A percentile compares a stretch with the other conserved stretches of the same genome.
These are phyloP conservation scores for Cryphonectria japonica DNA, from an alignment of 2,329 filamentous ascomycete species.

Conservation along the genomic window DNA sequence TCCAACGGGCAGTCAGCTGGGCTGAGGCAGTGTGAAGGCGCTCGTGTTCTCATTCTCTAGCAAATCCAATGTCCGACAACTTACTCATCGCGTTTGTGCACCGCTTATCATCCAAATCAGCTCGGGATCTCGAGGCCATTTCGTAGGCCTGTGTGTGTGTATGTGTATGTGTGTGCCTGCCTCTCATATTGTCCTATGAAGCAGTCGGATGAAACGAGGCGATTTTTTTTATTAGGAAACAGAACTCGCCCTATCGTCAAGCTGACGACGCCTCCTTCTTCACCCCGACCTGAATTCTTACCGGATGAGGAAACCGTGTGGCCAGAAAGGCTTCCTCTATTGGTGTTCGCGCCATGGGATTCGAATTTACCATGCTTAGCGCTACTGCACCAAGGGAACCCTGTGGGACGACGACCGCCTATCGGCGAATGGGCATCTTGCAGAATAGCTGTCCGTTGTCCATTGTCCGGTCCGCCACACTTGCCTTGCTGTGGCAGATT, in stretches of 20 bases:
- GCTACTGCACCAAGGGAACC: conserved; percentile 15
- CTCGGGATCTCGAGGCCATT: not conserved
- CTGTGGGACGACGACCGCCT: conserved; percentile 5
- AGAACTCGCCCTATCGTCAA: conserved; percentile 11
- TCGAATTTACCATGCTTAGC: conserved; percentile 2
- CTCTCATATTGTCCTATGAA: too few relatives aligned
- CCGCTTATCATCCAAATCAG: not conserved
- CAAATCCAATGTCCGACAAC: not conserved
- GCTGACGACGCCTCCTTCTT: conserved; percentile 2
- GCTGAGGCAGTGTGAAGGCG: conserved; percentile 1
- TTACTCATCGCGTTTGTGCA: not conserved
- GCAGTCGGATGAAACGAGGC: not conserved
- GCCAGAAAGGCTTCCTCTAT: conserved; percentile 17
- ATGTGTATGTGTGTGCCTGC: too few relatives aligned
- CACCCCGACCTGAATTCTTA: conserved; percentile 12
- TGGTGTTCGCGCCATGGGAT: conserved; percentile 15
- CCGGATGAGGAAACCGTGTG: conserved; percentile 19
- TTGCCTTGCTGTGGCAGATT: not conserved
- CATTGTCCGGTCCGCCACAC: not conserved
- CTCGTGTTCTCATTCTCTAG: not conserved
- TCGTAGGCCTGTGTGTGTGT: not conserved
- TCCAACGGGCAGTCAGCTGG: not conserved
- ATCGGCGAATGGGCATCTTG: conserved; percentile 1
- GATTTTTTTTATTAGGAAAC: conserved; percentile 8
- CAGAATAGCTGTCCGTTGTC: not conserved